Percentiles rank a stretch among this genome's conserved stretches.
These are phyloP conservation scores for Citrullus amarus DNA, from an alignment of 306 rosid species.

Conservation along the genomic window DNA sequence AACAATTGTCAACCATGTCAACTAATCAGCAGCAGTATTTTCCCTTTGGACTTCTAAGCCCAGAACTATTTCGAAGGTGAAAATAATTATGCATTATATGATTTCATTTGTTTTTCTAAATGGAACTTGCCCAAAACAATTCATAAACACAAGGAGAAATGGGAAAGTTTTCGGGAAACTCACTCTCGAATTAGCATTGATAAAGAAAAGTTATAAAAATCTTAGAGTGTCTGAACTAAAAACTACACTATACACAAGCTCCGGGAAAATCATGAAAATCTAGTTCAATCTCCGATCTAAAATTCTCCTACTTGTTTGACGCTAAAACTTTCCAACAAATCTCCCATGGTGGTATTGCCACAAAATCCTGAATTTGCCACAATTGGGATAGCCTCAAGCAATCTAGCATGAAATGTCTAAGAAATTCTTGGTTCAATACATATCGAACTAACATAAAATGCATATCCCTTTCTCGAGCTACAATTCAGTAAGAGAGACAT, in stretches of 20 bases:
- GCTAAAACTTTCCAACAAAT: neutral
- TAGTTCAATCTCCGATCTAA: neutral
- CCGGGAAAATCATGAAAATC: neutral
- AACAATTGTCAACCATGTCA: neutral
- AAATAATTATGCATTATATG: neutral
- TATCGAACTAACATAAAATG: neutral
- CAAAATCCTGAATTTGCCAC: too few species aligned
- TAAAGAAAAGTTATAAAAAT: neutral
- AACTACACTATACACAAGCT: neutral
- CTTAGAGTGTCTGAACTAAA: neutral
- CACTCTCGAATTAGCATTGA: neutral
- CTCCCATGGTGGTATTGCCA: neutral
- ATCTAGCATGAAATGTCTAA: neutral
- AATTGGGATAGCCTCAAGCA: neutral
- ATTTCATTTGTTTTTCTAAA: neutral
- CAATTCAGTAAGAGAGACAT: neutral
- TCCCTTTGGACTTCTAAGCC: neutral
- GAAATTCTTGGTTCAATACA: neutral
- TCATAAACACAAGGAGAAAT: neutral
- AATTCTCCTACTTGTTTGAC: neutral
- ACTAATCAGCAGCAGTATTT: neutral
- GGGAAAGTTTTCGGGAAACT: neutral
- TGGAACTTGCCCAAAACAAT: neutral
- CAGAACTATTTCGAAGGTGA: neutral
- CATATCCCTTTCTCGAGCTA: neutral